phyloP scores from a whole-genome alignment of 2,329 filamentous ascomycete genomes.

The Boeremia lycopersici region DNA sequence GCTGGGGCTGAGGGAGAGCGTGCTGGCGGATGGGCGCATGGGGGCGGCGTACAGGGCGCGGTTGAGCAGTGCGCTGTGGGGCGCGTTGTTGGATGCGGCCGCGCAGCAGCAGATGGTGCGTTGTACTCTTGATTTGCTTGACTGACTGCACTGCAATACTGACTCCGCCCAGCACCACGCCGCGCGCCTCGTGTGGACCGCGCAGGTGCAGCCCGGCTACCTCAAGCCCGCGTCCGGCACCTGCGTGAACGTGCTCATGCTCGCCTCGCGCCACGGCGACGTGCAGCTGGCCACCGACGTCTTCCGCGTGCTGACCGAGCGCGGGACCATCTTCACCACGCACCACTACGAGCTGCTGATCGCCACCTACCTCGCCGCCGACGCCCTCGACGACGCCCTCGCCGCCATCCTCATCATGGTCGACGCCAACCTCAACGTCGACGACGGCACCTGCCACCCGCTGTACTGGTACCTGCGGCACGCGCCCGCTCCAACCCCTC shows the following conservation, averaged over 20 bases:
- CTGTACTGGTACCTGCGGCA: conserved; percentile 64
- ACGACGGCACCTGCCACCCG: conserved; percentile 65
- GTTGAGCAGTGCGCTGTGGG: conserved; percentile 66
- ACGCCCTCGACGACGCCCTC: conserved; percentile 70
- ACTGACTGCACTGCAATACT: background rate
- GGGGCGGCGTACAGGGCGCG: conserved; percentile 30
- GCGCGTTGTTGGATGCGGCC: conserved; percentile 76
- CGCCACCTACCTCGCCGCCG: conserved; percentile 67
- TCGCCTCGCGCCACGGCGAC: conserved; percentile 73
- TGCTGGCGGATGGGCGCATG: conserved; percentile 10
- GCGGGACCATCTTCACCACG: conserved; percentile 62
- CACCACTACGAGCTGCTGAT: conserved; percentile 83
- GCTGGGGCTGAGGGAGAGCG: conserved; percentile 56
- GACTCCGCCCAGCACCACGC: conserved; percentile 59
- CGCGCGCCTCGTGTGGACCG: conserved; percentile 73
- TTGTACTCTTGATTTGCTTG: background rate
- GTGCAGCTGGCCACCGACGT: conserved; percentile 71
- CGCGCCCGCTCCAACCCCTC: conserved; percentile 5
- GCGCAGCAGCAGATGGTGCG: conserved; percentile 64
- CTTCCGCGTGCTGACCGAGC: conserved; percentile 67
- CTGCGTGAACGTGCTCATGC: conserved; percentile 71
- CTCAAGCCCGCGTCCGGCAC: conserved; percentile 69
- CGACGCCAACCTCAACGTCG: conserved; percentile 63
- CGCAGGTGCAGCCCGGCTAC: conserved; percentile 63
- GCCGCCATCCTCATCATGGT: conserved; percentile 76